Evolutionary conservation across 1,284 basidiomycete species (phyloP), one percentile per base, ranked within the genome.

Genomic region (Inonotus obliquus): DNA sequence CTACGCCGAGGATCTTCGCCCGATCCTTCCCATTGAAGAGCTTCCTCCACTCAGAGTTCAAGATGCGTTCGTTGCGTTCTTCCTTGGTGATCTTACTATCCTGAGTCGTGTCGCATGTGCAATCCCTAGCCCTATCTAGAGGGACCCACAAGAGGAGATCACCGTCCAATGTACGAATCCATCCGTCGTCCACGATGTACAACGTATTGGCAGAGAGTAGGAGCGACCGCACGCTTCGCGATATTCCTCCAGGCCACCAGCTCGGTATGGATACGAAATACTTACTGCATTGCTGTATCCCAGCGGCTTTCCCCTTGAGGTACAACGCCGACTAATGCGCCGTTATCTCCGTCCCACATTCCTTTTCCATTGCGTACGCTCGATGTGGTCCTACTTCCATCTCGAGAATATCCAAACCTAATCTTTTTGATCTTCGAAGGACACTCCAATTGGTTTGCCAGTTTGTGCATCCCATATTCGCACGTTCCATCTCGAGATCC

Each of bases 331-430:
- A 23, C n/a, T 11, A 27, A 4, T 11, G 29, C 14, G 10, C 53
- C 53, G 9, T 78, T 81, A 71, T 91, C 88, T 54, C 98, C 83
- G 72, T 98, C 92, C 96, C 96, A 99, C 0, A 98, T 92, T 0
- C 94, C 83, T 56, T 98, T 71, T 19, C 81, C 79, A 69, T 98
- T 94, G 13, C 96, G 81, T 44, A 93, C 92, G 54, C 19, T 3
- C 13, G 47, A 49, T 17, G 25, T 10, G 21, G 25, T 49, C 19
- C 4, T 23, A 14, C 47, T 4, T 21, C 47, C 47, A 21, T 49
- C 47, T 25, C 2, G 47, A 27, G 47, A 49, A 27, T 49, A 49
- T 3, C 1, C 19, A 23, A 49, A 49, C 47, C 4, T 2, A 10
- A 4, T 21, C 41, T 19, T 64, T 63, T 2, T 39, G 54, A 19